Percentiles rank a stretch among this genome's conserved stretches.
phyloP scores from a whole-genome alignment of 345 rosid genomes.

The Xanthoceras sorbifolium region DNA sequence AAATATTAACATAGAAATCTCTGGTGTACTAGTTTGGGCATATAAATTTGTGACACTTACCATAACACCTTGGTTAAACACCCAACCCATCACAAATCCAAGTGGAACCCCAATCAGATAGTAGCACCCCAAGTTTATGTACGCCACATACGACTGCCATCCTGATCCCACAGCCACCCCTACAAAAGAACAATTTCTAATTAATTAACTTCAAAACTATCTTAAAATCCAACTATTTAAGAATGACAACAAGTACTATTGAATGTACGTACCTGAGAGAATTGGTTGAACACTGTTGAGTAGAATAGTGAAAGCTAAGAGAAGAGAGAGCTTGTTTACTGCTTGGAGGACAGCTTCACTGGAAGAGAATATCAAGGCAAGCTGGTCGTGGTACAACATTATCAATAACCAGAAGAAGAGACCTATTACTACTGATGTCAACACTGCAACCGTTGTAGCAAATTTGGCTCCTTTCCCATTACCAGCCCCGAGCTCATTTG shows the following conservation, averaged over 20 bases:
- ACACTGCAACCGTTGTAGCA: slow-evolving; percentile 62
- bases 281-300: slow-evolving; percentile 91
- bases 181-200: slow-evolving; percentile 13
- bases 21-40: too few relatives aligned
- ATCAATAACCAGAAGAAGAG: slow-evolving; percentile 56
- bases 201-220: neutral
- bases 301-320: slow-evolving; percentile 71
- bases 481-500: slow-evolving; percentile 91
- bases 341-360: slow-evolving; percentile 58
- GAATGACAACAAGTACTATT: too few relatives aligned
- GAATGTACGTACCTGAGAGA: slow-evolving; percentile 65
- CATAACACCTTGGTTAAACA: slow-evolving; percentile 69
- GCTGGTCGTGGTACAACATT: slow-evolving; percentile 38
- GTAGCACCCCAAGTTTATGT: slow-evolving; percentile 85
- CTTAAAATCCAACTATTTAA: too few relatives aligned
- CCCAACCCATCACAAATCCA: slow-evolving; percentile 91
- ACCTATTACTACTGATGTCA: slow-evolving; percentile 60
- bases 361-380: slow-evolving; percentile 61
- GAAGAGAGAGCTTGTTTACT: slow-evolving; percentile 58
- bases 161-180: slow-evolving; percentile 99
- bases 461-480: slow-evolving; percentile 85
- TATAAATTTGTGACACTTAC: too few relatives aligned
- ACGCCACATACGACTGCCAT: slow-evolving; percentile 90
- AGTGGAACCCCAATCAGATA: slow-evolving; percentile 76
- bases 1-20: too few relatives aligned